These are phyloP conservation scores for Cadophora malorum DNA, from an alignment of 2,329 filamentous ascomycete genomes.

Conservation along the genomic window DNA sequence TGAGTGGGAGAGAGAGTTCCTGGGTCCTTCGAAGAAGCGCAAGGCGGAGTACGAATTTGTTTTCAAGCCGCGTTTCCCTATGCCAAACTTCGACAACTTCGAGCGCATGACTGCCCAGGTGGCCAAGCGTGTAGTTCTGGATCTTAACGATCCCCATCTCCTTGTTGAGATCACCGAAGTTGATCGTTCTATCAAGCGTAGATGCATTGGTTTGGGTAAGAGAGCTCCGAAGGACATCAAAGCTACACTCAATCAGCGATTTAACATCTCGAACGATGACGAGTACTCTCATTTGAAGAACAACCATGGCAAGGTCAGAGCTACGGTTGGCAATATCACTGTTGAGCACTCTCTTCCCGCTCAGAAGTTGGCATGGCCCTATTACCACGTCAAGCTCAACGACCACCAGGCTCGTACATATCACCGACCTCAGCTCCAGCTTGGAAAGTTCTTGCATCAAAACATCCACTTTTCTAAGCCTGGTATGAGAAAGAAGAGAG, in stretches of 20 bases:
- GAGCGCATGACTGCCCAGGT: conserved; percentile 74
- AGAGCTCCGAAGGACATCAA: conserved; percentile 72
- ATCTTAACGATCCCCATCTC: conserved; percentile 87
- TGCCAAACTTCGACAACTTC: conserved; percentile 82
- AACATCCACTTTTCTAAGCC: conserved; percentile 76
- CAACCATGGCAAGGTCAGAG: conserved; percentile 94
- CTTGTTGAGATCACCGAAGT: conserved; percentile 80
- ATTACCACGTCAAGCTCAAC: conserved; percentile 87
- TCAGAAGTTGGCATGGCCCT: conserved; percentile 89
- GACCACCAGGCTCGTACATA: conserved; percentile 78
- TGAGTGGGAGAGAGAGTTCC: conserved; percentile 69
- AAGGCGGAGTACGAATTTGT: conserved; percentile 66
- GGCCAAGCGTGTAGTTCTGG: conserved; percentile 80
- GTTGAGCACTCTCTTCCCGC: conserved; percentile 95
- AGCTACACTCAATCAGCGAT: conserved; percentile 78
- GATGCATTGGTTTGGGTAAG: conserved; percentile 50
- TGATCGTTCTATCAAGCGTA: conserved; percentile 66
- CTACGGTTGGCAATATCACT: conserved; percentile 87
- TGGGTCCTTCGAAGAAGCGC: conserved; percentile 64
- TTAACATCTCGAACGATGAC: conserved; percentile 96
- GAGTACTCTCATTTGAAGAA: conserved; percentile 96
- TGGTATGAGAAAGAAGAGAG: conserved; percentile 79
- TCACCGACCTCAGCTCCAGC: conserved; percentile 80
- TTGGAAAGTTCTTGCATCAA: conserved; percentile 70
- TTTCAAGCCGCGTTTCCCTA: conserved; percentile 62